Conservation (phyloP, 179 eudicot genomes). For the Nepenthes alata region DNA sequence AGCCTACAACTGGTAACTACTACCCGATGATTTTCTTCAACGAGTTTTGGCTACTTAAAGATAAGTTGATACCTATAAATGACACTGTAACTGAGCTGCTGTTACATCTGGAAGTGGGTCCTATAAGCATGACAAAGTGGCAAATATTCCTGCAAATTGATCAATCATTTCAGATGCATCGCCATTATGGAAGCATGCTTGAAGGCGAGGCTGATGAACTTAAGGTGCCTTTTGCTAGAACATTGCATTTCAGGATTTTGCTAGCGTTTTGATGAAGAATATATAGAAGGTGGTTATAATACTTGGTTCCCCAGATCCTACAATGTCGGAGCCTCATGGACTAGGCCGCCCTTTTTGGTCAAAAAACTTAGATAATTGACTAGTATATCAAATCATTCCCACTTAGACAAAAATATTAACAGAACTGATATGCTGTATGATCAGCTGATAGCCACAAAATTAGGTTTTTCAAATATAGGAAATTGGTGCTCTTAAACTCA, state of each 20-base stretch:
- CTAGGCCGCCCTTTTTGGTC: too few species aligned
- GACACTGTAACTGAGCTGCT: slow-evolving; percentile 74
- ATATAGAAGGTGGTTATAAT: too few species aligned
- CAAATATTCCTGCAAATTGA: slow-evolving; percentile 90
- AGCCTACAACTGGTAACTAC: slow-evolving; percentile 77
- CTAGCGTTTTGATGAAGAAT: too few species aligned
- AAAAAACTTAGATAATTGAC: too few species aligned
- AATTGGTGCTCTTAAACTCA: too few species aligned
- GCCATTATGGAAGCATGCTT: slow-evolving; percentile 95
- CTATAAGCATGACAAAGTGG: slow-evolving; percentile 99
- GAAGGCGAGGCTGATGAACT: slow-evolving; percentile 99
- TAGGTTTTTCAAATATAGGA: too few species aligned
- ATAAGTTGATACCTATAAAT: slow-evolving; percentile 75
- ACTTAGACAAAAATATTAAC: too few species aligned
- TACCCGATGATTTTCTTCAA: slow-evolving; percentile 78
- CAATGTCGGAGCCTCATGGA: too few species aligned
- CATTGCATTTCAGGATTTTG: background rate
- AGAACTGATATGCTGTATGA: too few species aligned
- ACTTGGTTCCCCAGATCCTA: too few species aligned
- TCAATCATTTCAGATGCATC: slow-evolving; percentile 92
- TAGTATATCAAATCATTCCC: too few species aligned
- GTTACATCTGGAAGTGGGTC: slow-evolving; percentile 77
- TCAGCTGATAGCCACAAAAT: too few species aligned
- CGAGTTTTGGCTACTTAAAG: slow-evolving; percentile 93
- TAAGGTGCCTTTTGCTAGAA: slow-evolving; percentile 37